Evolutionary conservation across 208 protist genomes (phyloP).

Genomic region (Trypanosoma scelopori): DNA sequence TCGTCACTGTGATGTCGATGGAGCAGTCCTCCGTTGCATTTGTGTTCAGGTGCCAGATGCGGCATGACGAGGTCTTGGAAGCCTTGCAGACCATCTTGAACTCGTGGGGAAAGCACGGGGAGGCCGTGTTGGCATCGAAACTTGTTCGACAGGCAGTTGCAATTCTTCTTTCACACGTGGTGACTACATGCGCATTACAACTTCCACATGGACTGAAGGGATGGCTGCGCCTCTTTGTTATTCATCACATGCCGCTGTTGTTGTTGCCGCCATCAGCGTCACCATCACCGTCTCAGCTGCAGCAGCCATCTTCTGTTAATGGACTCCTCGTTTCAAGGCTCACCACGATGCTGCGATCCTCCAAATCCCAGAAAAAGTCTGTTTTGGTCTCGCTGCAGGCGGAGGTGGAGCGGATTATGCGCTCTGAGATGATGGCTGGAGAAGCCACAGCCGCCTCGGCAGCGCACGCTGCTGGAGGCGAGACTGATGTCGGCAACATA

Average conservation of each 20-base stretch:
- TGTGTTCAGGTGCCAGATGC: constrained; percentile 25
- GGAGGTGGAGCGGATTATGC: constrained; percentile 8
- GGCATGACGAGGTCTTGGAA: constrained; percentile 22
- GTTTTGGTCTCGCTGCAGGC: neutral
- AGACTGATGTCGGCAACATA: constrained; percentile 7
- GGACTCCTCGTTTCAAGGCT: constrained; percentile 1
- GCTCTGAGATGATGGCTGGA: neutral
- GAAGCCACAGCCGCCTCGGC: neutral
- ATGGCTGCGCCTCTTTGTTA: constrained; percentile 7
- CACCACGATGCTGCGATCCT: constrained; percentile 1
- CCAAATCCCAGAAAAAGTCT: constrained; percentile 10
- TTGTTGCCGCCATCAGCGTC: neutral
- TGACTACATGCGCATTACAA: constrained; percentile 16
- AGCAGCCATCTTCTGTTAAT: no score
- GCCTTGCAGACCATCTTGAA: constrained; percentile 26
- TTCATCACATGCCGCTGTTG: constrained; percentile 13
- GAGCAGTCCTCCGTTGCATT: constrained; percentile 27
- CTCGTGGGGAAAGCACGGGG: constrained; percentile 16
- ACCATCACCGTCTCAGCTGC: no score
- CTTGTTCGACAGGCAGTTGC: constrained; percentile 21
- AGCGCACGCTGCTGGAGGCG: neutral
- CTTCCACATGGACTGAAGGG: neutral
- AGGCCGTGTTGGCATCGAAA: neutral
- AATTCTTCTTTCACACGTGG: constrained; percentile 21
- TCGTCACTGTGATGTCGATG: constrained; percentile 16